Percentiles rank a stretch among this genome's conserved stretches.
Conservation (phyloP, 2,329 filamentous ascomycete species). For the Cadophora malorum region DNA sequence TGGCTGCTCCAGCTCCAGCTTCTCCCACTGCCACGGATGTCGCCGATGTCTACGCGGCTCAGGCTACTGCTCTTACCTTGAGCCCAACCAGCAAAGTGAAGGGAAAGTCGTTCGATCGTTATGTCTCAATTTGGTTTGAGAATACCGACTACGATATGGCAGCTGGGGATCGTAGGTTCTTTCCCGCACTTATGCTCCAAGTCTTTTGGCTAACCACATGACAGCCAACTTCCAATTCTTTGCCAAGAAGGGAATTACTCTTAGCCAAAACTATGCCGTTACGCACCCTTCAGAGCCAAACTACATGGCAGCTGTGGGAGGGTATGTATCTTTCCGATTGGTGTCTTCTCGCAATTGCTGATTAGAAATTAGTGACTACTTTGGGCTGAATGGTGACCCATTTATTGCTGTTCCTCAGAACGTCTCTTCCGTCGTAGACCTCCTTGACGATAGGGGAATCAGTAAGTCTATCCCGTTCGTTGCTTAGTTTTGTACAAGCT, state of each 20-base stretch:
- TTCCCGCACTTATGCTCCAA: not conserved
- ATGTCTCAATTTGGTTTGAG: conserved; percentile 78
- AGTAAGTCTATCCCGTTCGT: conserved; percentile 40
- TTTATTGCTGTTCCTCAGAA: conserved; percentile 65
- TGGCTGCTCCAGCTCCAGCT: conserved; percentile 36
- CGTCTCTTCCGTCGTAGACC: conserved; percentile 70
- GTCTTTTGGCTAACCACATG: not conserved
- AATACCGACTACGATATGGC: conserved; percentile 75
- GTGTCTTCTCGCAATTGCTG: conserved; percentile 25
- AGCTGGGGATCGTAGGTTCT: conserved; percentile 61
- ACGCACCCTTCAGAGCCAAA: conserved; percentile 80
- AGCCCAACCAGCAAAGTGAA: conserved; percentile 68
- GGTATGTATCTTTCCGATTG: conserved; percentile 43
- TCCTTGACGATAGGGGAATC: conserved; percentile 69
- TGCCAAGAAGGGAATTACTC: conserved; percentile 65
- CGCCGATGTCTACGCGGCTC: conserved; percentile 59
- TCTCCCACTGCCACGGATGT: conserved; percentile 56
- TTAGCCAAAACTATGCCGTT: conserved; percentile 65
- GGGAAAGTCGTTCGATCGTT: conserved; percentile 75
- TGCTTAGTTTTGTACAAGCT: too few relatives aligned
- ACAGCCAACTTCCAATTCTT: conserved; percentile 61
- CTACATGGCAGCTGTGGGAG: conserved; percentile 71
- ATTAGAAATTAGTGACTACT: conserved; percentile 53
- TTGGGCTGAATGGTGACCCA: conserved; percentile 73
- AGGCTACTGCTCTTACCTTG: conserved; percentile 64